phyloP scores from a whole-genome alignment of 441 rosid species.

The Rhodomyrtus psidioides region DNA sequence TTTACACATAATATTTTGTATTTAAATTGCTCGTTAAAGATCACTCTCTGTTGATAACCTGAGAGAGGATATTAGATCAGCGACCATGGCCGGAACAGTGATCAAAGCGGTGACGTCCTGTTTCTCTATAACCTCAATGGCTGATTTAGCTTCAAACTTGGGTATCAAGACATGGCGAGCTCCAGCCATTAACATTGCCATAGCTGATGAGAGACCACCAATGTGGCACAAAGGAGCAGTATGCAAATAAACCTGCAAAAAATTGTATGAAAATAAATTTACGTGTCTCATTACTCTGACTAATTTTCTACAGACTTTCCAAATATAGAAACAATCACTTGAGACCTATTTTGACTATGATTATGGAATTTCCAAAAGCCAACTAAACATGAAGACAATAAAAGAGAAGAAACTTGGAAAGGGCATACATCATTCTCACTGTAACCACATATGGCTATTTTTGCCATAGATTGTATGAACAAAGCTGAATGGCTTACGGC shows the following conservation, averaged over 20 bases:
- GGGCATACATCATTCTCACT: conserved; percentile 72
- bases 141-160: conserved; percentile 58
- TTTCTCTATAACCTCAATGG: conserved; percentile 42
- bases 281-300: not conserved
- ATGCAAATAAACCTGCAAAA: conserved; percentile 77
- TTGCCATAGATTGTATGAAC: conserved; percentile 73
- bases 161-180: conserved; percentile 71
- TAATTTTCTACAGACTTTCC: not conserved
- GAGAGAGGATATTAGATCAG: conserved; percentile 42
- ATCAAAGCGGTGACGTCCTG: conserved; percentile 62
- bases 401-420: conserved; percentile 7
- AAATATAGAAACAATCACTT: not conserved
- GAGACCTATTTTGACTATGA: not conserved
- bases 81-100: conserved; percentile 76
- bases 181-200: conserved; percentile 87
- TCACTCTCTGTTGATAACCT: conserved; percentile 26
- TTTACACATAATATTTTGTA: not conserved
- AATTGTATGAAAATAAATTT: not conserved
- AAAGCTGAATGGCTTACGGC: conserved; percentile 69
- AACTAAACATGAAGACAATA: not conserved
- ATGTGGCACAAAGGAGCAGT: conserved; percentile 80
- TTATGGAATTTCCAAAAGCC: not conserved
- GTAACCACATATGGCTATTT: conserved; percentile 72
- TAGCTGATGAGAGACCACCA: conserved; percentile 82
- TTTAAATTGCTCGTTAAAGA: not conserved